phyloP scores from a whole-genome alignment of 2,329 filamentous ascomycete species.

The Lizonia empirigonia region DNA sequence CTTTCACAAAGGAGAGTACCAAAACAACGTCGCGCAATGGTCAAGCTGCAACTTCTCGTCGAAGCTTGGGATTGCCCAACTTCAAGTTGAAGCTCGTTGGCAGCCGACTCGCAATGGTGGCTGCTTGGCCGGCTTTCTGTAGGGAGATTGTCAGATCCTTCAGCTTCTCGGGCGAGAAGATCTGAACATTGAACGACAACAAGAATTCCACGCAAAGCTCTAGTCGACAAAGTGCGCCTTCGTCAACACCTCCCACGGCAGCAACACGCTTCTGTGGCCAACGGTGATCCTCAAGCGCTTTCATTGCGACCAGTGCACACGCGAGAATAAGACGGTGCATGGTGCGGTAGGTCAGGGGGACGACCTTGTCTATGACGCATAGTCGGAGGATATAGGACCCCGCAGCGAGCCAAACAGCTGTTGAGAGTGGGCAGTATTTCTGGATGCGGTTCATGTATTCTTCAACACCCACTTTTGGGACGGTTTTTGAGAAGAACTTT shows the following conservation, averaged over 20 bases:
- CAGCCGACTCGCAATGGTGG: constrained; percentile 40
- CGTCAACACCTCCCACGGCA: constrained; percentile 85
- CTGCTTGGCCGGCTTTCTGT: constrained; percentile 49
- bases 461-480: constrained; percentile 80
- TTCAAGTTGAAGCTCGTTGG: constrained; percentile 44
- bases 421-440: constrained; percentile 89
- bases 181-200: constrained; percentile 49
- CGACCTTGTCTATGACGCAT: constrained; percentile 72
- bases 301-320: constrained; percentile 85
- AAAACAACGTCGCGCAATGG: constrained; percentile 6
- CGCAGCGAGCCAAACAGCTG: constrained; percentile 88
- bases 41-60: constrained; percentile 26
- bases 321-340: constrained; percentile 86
- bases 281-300: constrained; percentile 89
- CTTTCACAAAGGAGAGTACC: constrained; percentile 21
- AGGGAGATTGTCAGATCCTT: constrained; percentile 42
- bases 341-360: constrained; percentile 82
- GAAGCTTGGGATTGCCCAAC: constrained; percentile 34
- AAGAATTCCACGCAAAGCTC: constrained; percentile 73
- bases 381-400: constrained; percentile 86
- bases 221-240: constrained; percentile 77
- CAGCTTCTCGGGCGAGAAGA: constrained; percentile 44
- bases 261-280: constrained; percentile 85
- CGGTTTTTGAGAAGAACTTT: constrained; percentile 89
- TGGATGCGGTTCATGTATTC: constrained; percentile 89